These are phyloP conservation scores for Trapa incisa DNA, from an alignment of 345 rosid species.

Conservation along the genomic window DNA sequence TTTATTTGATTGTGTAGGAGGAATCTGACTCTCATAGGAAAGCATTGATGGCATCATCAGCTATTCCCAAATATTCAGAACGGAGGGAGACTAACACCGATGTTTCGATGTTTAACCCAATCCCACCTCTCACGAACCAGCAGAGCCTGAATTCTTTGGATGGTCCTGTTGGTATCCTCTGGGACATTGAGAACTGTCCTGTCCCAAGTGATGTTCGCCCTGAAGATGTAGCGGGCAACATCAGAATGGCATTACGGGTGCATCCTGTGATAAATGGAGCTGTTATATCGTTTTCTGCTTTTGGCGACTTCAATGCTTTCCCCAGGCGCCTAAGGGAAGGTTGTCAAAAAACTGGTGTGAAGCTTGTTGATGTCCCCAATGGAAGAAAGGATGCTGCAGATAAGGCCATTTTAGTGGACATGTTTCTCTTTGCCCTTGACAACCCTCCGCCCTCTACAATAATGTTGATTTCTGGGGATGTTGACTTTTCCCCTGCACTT, in stretches of 20 bases:
- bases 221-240: slow-evolving; percentile 84
- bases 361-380: slow-evolving; percentile 87
- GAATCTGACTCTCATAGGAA: slow-evolving; percentile 7
- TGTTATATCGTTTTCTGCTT: slow-evolving; percentile 72
- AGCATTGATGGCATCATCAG: slow-evolving; percentile 23
- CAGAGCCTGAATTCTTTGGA: slow-evolving; percentile 27
- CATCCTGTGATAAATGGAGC: slow-evolving; percentile 79
- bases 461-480: slow-evolving; percentile 88
- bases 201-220: slow-evolving; percentile 87
- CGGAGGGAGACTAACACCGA: slow-evolving; percentile 12
- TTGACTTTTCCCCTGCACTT: slow-evolving; percentile 91
- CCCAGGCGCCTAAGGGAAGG: slow-evolving; percentile 95
- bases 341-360: slow-evolving; percentile 94
- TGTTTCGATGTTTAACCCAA: slow-evolving; percentile 22
- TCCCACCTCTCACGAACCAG: slow-evolving; percentile 22
- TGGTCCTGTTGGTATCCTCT: slow-evolving; percentile 75
- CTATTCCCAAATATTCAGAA: slow-evolving; percentile 18
- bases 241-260: slow-evolving; percentile 77
- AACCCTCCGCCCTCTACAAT: slow-evolving; percentile 78
- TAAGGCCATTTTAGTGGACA: slow-evolving; percentile 87
- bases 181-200: slow-evolving; percentile 96
- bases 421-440: slow-evolving; percentile 93
- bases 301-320: slow-evolving; percentile 89
- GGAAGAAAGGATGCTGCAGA: slow-evolving; percentile 97
- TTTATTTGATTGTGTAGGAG: slow-evolving; percentile 6